Evolutionary conservation across 192 early-diverging fungal genomes (phyloP), one percentile per base, ranked within the genome.

Genomic region (Oehlia diaphana): DNA sequence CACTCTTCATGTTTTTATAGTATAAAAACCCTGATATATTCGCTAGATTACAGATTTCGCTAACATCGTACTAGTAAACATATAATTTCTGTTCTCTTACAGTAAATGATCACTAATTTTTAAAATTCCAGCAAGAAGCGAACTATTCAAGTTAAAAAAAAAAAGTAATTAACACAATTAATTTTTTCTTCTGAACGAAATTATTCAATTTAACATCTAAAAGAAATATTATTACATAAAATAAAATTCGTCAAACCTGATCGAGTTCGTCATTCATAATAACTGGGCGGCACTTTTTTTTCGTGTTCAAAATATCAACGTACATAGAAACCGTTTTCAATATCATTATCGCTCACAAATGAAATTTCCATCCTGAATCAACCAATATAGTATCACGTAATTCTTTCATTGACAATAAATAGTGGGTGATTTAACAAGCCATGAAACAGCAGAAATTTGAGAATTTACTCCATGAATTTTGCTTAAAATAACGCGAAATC

Each of bases 401-500:
- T 65, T 37, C 28, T 68, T 68, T 44, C 39, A 19, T 49, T 26
- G 26, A 70, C n/a, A 37, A 26, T 66, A 21, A 21, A 58, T 58
- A 0, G 19, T 58, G 14, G 19, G 19, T 16, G 4, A 21, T 2
- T 16, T 58, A 76, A 85, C 23, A 7, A 26, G 50, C 76, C 44
- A 78, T 28, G 82, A 79, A 31, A 80, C 73, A n/a, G 77, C 68
- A 50, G 82, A 66, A 35, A 74, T 74, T 12, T 74, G 44, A 50
- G 23, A 13, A 74, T 31, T 5, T 2, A 28, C 4, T 12, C 66
- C 28, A 68, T 16, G 12, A 16, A 68, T 68, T 4, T 28, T 3
- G 12, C 16, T 37, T 37, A 68, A 4, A 33, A 68, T 68, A 28
- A 4, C 5, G 8, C 28, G 13, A 33, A 68, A 37, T 28, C 23